Evolutionary conservation across 2,329 filamentous ascomycete genomes (phyloP), one percentile per base, ranked within the genome.

Genomic region (Coniochaeta sp.): DNA sequence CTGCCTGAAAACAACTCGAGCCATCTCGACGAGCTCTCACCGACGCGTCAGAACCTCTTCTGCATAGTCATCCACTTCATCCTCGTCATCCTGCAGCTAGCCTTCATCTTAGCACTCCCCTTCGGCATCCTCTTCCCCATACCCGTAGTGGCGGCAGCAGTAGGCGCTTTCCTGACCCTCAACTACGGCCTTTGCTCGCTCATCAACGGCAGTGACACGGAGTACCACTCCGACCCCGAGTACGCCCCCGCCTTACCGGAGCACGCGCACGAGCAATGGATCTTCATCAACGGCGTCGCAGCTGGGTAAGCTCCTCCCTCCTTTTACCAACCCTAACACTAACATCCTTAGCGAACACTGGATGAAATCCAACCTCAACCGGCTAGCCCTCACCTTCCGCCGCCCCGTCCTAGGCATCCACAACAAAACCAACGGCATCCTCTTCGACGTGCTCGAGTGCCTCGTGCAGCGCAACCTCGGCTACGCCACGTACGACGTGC

Each of bases 401-500:
- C 79, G 88, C 1, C 85, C 81, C 0, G 70, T 92, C 4, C 73
- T 82, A 1, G 88, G 87, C 24, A 81, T 92, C 12, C 89, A 91
- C 60, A 92, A 91, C 63, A 78, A 76, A 54, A 92, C 87, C 56
- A 52, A 73, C 1, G 89, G 89, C 2, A 78, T 91, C 47, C 63
- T 91, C 14, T 89, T 91, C 56, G 89, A 94, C 59, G 72, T 91
- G 1, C 66, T 91, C 24, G 85, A 94, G 66, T 91, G 87, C 58
- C 71, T 94, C 10, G 72, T 92, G 55, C 87, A 94, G 65, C 81
- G 89, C 35, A 85, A 85, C 63, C 83, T 91, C 58, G 75, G 74
- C 52, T 91, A 89, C 61, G 83, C 85, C 1, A 92, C 87, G 0
- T 65, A 69, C 12, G 87, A 91, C 61, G 76, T 87, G 8, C 77